Conservation (phyloP, 306 rosid genomes). For the Casuarina glauca region DNA sequence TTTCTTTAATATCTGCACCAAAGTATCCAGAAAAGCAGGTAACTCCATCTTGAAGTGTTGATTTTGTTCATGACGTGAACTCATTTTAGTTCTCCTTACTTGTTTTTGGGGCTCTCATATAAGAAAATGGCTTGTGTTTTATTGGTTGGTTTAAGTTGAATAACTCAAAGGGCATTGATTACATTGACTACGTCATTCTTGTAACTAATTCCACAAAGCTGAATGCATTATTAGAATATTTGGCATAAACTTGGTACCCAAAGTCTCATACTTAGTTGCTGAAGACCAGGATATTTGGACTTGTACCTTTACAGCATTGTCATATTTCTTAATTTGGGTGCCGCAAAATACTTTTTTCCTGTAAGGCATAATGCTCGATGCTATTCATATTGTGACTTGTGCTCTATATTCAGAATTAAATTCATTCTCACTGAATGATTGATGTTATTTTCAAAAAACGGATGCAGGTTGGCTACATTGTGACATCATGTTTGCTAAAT, state of each 20-base stretch:
- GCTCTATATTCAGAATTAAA: slow-evolving; percentile 1
- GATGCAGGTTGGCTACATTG: slow-evolving; percentile 99
- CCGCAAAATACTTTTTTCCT: neutral
- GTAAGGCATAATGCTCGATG: neutral
- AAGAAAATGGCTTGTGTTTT: neutral
- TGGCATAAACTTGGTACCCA: neutral
- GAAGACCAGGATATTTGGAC: neutral
- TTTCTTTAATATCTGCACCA: slow-evolving; percentile 98
- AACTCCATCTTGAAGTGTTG: slow-evolving; percentile 5
- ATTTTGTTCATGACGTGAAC: neutral
- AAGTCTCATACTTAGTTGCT: neutral
- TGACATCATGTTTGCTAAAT: slow-evolving; percentile 88
- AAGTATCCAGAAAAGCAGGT: slow-evolving; percentile 99
- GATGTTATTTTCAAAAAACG: slow-evolving; percentile 34
- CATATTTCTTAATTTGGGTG: neutral
- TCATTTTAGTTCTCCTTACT: neutral
- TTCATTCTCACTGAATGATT: slow-evolving; percentile 1
- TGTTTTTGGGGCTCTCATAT: neutral
- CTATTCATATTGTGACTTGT: slow-evolving; percentile 6
- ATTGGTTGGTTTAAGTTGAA: neutral
- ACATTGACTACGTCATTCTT: neutral
- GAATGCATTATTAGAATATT: neutral
- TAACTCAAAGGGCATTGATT: neutral
- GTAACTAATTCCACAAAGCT: neutral
- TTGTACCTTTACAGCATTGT: neutral